Percentiles rank a stretch among this genome's conserved stretches.
These are phyloP conservation scores for Solanum sitiens DNA, from an alignment of 257 asterid genomes.

Conservation along the genomic window DNA sequence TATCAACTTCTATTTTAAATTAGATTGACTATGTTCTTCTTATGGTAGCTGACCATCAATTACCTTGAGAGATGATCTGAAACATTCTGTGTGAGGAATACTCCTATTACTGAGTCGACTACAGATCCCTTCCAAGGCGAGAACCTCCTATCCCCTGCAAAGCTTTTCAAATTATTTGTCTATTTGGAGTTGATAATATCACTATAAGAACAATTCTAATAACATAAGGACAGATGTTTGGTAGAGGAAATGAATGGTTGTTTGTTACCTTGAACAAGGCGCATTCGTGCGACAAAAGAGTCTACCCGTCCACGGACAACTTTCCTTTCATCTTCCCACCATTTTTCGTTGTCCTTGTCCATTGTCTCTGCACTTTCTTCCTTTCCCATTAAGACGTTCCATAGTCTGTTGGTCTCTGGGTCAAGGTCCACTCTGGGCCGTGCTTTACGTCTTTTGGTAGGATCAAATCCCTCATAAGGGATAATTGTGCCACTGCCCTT, in stretches of 20 bases:
- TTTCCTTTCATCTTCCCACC: constrained; percentile 86
- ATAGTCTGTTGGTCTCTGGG: constrained; percentile 68
- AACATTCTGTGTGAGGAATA: constrained; percentile 93
- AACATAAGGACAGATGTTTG: neutral
- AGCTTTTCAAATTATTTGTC: neutral
- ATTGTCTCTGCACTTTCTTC: constrained; percentile 51
- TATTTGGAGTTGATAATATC: neutral
- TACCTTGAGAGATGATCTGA: constrained; percentile 98
- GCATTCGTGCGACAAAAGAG: constrained; percentile 90
- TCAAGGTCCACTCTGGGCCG: constrained; percentile 96
- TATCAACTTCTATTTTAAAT: neutral
- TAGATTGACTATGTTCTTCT: neutral
- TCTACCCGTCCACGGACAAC: constrained; percentile 73
- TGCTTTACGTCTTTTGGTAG: constrained; percentile 33
- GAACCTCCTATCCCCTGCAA: constrained; percentile 88
- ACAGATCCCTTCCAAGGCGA: constrained; percentile 96
- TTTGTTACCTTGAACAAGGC: constrained; percentile 80
- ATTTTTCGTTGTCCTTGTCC: constrained; percentile 48
- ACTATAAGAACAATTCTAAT: neutral
- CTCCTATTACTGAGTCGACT: constrained; percentile 96
- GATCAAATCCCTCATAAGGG: constrained; percentile 37
- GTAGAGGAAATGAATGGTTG: neutral
- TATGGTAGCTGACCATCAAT: neutral
- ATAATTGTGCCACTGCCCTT: constrained; percentile 47
- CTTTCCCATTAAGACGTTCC: constrained; percentile 83